Evolutionary conservation across 2,329 filamentous ascomycete genomes (phyloP).

Genomic region (Fusarium burgessii): DNA sequence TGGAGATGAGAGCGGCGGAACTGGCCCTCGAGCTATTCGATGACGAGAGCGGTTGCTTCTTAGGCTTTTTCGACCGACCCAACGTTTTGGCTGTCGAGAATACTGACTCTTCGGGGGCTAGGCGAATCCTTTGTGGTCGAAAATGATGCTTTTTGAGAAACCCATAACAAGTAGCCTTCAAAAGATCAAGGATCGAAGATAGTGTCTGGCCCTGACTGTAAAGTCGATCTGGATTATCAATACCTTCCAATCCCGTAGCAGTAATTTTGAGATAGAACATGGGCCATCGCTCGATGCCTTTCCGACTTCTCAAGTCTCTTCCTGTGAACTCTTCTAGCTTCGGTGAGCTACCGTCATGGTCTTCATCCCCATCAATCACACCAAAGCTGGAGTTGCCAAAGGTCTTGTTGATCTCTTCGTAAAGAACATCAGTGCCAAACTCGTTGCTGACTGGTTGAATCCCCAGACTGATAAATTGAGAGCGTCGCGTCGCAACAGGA

Average conservation of each 20-base stretch:
- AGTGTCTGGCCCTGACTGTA: slow-evolving; percentile 62
- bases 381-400: slow-evolving; percentile 86
- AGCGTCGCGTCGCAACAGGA: slow-evolving; percentile 76
- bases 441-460: slow-evolving; percentile 72
- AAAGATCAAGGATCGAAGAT: slow-evolving; percentile 66
- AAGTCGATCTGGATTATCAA: slow-evolving; percentile 54
- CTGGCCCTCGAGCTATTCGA: slow-evolving; percentile 26
- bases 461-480: slow-evolving; percentile 87
- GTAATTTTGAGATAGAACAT: slow-evolving; percentile 86
- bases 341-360: slow-evolving; percentile 48
- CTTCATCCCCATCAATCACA: slow-evolving; percentile 60
- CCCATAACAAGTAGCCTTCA: slow-evolving; percentile 76
- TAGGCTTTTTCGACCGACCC: slow-evolving; percentile 31
- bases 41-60: slow-evolving; percentile 15
- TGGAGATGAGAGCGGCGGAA: slow-evolving; percentile 19
- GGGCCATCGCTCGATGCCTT: slow-evolving; percentile 83
- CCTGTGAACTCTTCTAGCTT: slow-evolving; percentile 62
- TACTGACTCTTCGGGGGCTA: slow-evolving; percentile 39
- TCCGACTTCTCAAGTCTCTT: slow-evolving; percentile 62
- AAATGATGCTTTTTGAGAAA: slow-evolving; percentile 83
- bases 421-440: slow-evolving; percentile 73
- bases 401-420: slow-evolving; percentile 80
- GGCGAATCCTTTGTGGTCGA: slow-evolving; percentile 59
- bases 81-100: slow-evolving; percentile 44
- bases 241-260: slow-evolving; percentile 50